Conservation (phyloP, 2,329 filamentous ascomycete genomes). For the Trichophaea hybrida region DNA sequence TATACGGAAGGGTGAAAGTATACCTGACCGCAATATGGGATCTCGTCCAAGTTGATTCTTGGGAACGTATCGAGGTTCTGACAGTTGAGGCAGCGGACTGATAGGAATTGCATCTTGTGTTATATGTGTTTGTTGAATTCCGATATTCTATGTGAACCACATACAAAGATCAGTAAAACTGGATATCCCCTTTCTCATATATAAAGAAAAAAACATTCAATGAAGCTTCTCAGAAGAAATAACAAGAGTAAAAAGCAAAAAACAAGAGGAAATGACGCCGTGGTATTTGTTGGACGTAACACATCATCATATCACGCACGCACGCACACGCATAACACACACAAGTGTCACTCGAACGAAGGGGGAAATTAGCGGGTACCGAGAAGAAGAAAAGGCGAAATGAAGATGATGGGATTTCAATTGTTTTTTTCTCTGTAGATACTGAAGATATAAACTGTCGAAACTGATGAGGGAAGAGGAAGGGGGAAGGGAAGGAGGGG, state of each 20-base stretch:
- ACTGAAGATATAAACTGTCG: not conserved
- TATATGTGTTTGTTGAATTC: not conserved
- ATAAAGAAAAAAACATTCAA: not conserved
- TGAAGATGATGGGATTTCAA: not conserved
- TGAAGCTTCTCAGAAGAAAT: not conserved
- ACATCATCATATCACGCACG: not conserved
- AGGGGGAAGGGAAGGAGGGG: not conserved
- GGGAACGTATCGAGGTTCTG: slow-evolving; percentile 20
- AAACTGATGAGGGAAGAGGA: not conserved
- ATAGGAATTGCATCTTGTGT: slow-evolving; percentile 13
- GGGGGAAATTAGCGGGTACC: not conserved
- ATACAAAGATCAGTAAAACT: not conserved
- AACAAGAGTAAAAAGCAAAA: not conserved
- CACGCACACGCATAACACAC: not conserved
- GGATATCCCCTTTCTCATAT: not conserved
- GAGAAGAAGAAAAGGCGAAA: not conserved
- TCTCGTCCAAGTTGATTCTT: slow-evolving; percentile 18
- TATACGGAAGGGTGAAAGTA: not conserved
- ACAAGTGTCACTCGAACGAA: not conserved
- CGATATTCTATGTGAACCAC: not conserved
- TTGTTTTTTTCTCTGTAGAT: not conserved
- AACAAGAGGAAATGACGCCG: not conserved
- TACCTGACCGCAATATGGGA: slow-evolving; percentile 21
- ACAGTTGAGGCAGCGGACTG: slow-evolving; percentile 20
- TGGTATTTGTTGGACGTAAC: not conserved